Base-by-base conservation (phyloP, 768 basidiomycete genomes). In the Boletus sensibilis region DNA sequence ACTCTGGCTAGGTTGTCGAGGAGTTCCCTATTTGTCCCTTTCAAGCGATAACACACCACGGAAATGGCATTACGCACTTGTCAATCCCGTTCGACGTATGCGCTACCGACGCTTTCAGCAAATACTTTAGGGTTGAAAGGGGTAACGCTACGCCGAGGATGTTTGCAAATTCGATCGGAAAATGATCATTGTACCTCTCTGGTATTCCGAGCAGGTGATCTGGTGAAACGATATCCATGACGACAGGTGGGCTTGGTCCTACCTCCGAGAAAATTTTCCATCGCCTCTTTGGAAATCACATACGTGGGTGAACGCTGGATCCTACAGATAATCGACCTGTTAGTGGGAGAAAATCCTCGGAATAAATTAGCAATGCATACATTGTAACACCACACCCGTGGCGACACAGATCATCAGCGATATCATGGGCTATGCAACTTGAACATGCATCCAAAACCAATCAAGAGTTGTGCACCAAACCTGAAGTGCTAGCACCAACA, bases 401-500 rank as follows among this genome's bases (percentile, higher is more conserved):
- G 34, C 61, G 57, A 53, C 37, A 63, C 18, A 73, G 59, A 53
- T 75, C 75, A 27, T 69, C 71, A 1, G 73, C 71, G 38, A 79
- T 76, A 41, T 79, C 77, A 48, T 76, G 75, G 7, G 57, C 74
- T 71, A 41, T 41, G n/a, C 23, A 47, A n/a, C 10, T 3, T 58
- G 38, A 60, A 25, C 29, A 13, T 20, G n/a, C 11, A 20, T 14
- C 14, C 25, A 29, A 55, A 50, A 31, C 27, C 27, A 63, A 34
- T 64, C n/a, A 35, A 52, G 23, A 42, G 12, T 8, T 18, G 37
- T 41, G 29, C 11, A 23, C 39, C 50, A 25, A 50, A 81, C 81
- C 82, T 39, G 86, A 86, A 44, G 80, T 86, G 46, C 82, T 79
- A 14, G 86, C 79, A 5, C 87, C 86, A 9, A 90, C 73, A 8